Conservation (phyloP, 2,329 filamentous ascomycete genomes). For the Verticillium longisporum region DNA sequence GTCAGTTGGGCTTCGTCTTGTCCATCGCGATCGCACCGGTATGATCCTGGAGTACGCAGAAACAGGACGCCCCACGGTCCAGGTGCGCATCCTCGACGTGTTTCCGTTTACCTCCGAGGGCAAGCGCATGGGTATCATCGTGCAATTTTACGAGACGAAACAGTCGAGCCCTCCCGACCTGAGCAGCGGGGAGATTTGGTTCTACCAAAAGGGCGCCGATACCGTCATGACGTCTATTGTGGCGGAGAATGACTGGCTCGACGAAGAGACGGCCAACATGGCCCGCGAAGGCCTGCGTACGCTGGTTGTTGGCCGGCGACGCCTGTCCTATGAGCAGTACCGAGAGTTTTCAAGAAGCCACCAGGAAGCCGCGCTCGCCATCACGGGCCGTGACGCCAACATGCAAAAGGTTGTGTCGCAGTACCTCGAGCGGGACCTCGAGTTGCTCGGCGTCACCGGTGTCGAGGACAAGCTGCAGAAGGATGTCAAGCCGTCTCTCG, state of each 20-base stretch:
- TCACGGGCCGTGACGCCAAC: slow-evolving; percentile 71
- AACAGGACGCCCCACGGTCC: slow-evolving; percentile 67
- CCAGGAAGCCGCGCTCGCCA: slow-evolving; percentile 71
- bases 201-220: slow-evolving; percentile 97
- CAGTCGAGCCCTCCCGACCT: slow-evolving; percentile 39
- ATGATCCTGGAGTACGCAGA: slow-evolving; percentile 77
- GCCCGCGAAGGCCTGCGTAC: slow-evolving; percentile 92
- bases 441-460: slow-evolving; percentile 92
- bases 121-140: slow-evolving; percentile 96
- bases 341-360: slow-evolving; percentile 70
- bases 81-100: slow-evolving; percentile 82
- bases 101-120: slow-evolving; percentile 98
- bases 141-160: slow-evolving; percentile 66
- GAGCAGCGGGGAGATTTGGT: slow-evolving; percentile 79
- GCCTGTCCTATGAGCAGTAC: slow-evolving; percentile 72
- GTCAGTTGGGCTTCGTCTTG: slow-evolving; percentile 76
- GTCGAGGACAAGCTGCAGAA: slow-evolving; percentile 95
- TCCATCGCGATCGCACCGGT: slow-evolving; percentile 77
- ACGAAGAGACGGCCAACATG: slow-evolving; percentile 99
- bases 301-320: slow-evolving; percentile 88
- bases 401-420: slow-evolving; percentile 76
- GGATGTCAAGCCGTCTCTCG: slow-evolving; percentile 91
- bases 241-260: slow-evolving; percentile 93
- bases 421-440: slow-evolving; percentile 79
- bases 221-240: slow-evolving; percentile 98